Base-by-base conservation (phyloP, 208 protist species). In the Kentomonas sorsogonicus region DNA sequence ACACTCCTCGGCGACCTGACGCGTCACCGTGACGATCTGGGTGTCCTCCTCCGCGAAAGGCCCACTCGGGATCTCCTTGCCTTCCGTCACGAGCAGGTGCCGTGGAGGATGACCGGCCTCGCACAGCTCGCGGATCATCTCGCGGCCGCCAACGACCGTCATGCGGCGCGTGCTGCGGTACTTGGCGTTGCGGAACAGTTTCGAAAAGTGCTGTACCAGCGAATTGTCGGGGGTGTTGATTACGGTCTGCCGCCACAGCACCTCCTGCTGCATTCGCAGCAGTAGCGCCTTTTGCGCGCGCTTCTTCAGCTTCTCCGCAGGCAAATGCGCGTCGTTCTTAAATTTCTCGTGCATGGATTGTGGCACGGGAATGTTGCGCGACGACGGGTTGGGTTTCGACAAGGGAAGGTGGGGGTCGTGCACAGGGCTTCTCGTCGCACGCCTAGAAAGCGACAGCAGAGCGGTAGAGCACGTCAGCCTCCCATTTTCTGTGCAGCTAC, bases 231-330 rank as follows among this genome's bases (percentile, higher is more conserved):
- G 48, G 53, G 86, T 69, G 59, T 83, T 67, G 31, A 95, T 77
- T 3, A 95, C 83, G 2, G 80, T 89, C 30, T 84, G 84, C 45
- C 89, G 83, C 85, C 88, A 95, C 25, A 95, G 78, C 3, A 95
- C 73, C 34, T 92, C 80, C 52, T 91, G 74, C 58, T 92, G 84
- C 66, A 92, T 52, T 31, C 89, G 79, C 1, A 74, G 60, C 2
- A 91, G 64, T 9, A 92, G 72, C 1, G 82, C 82, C 34, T 68
- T 73, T 55, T 91, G 82, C 22, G 84, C 88, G 25, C 65, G 55
- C 46, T 74, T 81, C 68, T 92, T 78, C 29, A 89, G 40, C 0
- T 77, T 53, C 59, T 90, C 83, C 6, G 88, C 72, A 0, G 82
- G 68, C 9, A 83, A 44, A 23, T 69, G 59, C 9, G 30, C 64